Conservation (phyloP, 441 rosid species). For the Adansonia rubrostipa region DNA sequence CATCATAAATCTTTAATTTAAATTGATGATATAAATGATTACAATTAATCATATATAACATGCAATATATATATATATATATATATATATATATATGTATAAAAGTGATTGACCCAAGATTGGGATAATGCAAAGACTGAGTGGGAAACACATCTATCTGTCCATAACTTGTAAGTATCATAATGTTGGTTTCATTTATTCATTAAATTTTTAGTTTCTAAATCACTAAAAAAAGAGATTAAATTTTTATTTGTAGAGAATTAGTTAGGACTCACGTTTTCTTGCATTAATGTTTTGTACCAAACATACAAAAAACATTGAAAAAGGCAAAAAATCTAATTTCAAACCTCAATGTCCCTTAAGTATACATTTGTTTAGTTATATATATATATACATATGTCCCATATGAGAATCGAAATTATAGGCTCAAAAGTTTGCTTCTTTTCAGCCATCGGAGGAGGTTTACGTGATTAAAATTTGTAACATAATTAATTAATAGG, state of each 20-base stretch:
- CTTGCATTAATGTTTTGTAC: neutral
- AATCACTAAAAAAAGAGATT: neutral
- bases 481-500: neutral
- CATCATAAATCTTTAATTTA: too few relatives aligned
- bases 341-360: neutral
- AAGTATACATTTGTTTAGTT: too few relatives aligned
- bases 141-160: conserved; percentile 10
- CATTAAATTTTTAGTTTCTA: neutral
- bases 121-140: neutral
- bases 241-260: neutral
- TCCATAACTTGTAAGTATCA: conserved; percentile 10
- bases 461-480: neutral
- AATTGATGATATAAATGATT: too few relatives aligned
- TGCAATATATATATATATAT: neutral
- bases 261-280: neutral
- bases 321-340: neutral
- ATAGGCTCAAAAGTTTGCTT: neutral
- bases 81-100: too few relatives aligned
- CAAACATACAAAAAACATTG: conserved; percentile 3
- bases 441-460: neutral
- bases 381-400: neutral
- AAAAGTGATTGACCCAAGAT: neutral
- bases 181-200: neutral
- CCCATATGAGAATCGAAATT: neutral
- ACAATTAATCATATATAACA: too few relatives aligned